phyloP scores from a whole-genome alignment of 176 grass and related monocot genomes.

The maize (Zea mays) region DNA sequence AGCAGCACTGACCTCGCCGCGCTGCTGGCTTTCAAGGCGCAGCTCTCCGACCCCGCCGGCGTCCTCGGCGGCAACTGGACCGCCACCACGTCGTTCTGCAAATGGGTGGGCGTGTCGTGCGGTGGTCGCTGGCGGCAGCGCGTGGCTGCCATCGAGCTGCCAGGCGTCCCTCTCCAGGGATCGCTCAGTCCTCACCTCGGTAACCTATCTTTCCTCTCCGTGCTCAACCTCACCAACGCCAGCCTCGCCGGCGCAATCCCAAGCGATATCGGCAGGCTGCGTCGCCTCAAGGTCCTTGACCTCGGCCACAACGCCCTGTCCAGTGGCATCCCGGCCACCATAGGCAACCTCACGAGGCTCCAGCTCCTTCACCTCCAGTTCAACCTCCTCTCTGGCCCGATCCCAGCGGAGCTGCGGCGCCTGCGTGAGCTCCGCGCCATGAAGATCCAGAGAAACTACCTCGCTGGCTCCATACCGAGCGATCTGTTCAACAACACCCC shows the following conservation, averaged over 20 bases:
- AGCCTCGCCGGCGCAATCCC: neutral
- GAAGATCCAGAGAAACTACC: neutral
- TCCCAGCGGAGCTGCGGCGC: neutral
- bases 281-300: neutral
- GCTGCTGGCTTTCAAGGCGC: neutral
- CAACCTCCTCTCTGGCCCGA: neutral
- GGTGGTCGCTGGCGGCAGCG: neutral
- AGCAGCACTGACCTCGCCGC: neutral
- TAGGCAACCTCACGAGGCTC: neutral
- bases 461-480: neutral
- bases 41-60: neutral
- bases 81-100: neutral
- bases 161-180: neutral
- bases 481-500: neutral
- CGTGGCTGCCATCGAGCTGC: neutral
- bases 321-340: neutral
- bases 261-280: neutral
- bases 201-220: neutral
- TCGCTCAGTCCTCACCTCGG: neutral
- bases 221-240: neutral
- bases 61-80: neutral
- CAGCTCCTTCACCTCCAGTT: neutral
- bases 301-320: neutral
- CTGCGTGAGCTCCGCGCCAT: neutral
- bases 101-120: neutral